These are phyloP conservation scores for Hibiscus syriacus DNA, from an alignment of 345 rosid species.

Conservation along the genomic window DNA sequence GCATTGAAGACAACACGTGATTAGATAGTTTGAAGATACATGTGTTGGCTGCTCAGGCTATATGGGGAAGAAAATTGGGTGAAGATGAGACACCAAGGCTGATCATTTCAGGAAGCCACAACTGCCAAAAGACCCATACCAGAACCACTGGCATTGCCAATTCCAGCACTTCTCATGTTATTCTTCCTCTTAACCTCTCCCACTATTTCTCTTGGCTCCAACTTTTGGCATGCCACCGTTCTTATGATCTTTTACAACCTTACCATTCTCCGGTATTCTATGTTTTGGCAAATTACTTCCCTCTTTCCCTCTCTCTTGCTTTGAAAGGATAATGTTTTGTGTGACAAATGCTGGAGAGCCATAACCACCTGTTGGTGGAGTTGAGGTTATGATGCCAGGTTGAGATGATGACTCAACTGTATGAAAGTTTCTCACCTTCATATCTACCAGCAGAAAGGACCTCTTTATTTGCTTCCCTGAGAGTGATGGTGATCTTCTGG, in stretches of 20 bases:
- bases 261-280: constrained; percentile 3
- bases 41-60: not conserved
- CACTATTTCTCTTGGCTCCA: constrained; percentile 13
- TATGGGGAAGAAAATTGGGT: not conserved
- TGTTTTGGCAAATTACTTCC: constrained; percentile 15
- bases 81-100: not conserved
- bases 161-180: constrained; percentile 23
- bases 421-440: constrained; percentile 6
- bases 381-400: constrained; percentile 8
- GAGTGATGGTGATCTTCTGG: constrained; percentile 17
- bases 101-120: constrained; percentile 35
- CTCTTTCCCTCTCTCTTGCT: constrained; percentile 26
- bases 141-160: constrained; percentile 23
- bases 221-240: constrained; percentile 20
- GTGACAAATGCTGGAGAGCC: constrained; percentile 6
- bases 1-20: not conserved
- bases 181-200: constrained; percentile 23
- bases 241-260: constrained; percentile 18
- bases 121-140: constrained; percentile 30
- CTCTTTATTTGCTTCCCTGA: constrained; percentile 19
- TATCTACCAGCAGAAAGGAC: constrained; percentile 10
- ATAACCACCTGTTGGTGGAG: constrained; percentile 7
- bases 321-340: constrained; percentile 12
- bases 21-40: not conserved
- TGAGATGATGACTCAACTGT: constrained; percentile 15